Conservation (phyloP, 352 stramenopile genomes). For the Pythium pyrilobum region DNA sequence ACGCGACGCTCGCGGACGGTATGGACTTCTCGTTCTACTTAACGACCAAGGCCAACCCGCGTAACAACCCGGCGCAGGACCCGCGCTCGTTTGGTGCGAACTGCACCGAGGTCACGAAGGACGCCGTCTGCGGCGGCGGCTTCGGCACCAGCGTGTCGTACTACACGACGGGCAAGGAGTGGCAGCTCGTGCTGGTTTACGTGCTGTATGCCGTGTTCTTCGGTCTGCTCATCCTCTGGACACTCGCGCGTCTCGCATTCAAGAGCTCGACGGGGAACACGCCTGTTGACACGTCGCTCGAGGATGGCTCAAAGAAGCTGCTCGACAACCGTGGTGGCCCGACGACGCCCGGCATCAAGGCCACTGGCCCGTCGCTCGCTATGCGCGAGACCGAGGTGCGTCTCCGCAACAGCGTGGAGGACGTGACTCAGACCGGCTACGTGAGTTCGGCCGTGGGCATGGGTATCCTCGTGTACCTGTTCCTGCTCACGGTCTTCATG, state of each 20-base stretch:
- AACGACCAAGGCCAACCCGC: conserved; percentile 19
- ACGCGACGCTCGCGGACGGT: conserved; percentile 10
- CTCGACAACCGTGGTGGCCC: conserved; percentile 23
- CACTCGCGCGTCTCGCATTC: neutral
- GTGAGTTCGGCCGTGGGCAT: conserved; percentile 8
- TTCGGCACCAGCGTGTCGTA: conserved; percentile 10
- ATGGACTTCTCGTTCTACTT: conserved; percentile 9
- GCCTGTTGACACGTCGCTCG: neutral
- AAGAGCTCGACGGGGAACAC: neutral
- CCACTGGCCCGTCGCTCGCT: conserved; percentile 8
- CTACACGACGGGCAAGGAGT: conserved; percentile 19
- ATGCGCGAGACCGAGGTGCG: conserved; percentile 23
- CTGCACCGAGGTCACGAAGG: conserved; percentile 5
- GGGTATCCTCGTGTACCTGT: conserved; percentile 13
- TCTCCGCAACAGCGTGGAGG: conserved; percentile 21
- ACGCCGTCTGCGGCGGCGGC: neutral
- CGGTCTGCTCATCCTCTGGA: conserved; percentile 17
- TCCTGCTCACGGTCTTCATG: conserved; percentile 19
- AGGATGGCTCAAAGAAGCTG: conserved; percentile 23
- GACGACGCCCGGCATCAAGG: conserved; percentile 12
- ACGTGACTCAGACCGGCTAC: conserved; percentile 20
- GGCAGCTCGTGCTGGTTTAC: conserved; percentile 20
- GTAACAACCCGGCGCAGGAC: conserved; percentile 24
- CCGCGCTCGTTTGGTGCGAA: conserved; percentile 15
- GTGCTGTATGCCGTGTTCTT: conserved; percentile 20